Percentiles rank a stretch among this genome's conserved stretches.
Conservation (phyloP, 2,329 filamentous ascomycete genomes). For the Lizonia empirigonia region DNA sequence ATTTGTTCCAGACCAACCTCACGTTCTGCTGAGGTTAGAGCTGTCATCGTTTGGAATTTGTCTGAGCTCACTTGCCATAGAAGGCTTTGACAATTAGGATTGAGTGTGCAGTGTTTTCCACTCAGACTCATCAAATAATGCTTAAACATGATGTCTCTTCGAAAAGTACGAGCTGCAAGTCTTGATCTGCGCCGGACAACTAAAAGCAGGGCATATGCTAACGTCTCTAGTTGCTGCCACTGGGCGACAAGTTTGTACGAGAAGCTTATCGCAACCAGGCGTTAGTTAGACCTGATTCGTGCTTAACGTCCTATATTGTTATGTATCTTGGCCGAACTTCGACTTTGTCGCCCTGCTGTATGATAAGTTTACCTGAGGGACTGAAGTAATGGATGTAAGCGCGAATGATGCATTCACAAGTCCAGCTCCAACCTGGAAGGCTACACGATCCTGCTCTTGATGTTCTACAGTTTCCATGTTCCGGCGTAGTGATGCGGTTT, state of each 20-base stretch:
- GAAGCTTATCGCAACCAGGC: slow-evolving; percentile 2
- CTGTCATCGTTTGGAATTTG: neutral
- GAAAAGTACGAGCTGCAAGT: neutral
- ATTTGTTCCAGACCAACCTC: neutral
- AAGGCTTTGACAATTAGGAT: neutral
- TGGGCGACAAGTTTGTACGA: neutral
- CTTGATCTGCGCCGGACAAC: neutral
- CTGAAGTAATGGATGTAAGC: neutral
- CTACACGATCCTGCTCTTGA: neutral
- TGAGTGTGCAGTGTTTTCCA: neutral
- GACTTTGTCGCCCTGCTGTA: neutral
- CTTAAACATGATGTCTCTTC: slow-evolving; percentile 10
- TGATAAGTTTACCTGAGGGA: neutral
- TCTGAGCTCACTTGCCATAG: neutral
- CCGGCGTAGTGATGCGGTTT: neutral
- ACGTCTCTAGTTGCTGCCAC: neutral
- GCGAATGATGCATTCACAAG: neutral
- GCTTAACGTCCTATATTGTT: neutral
- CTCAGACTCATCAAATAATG: neutral
- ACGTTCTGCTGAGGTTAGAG: neutral
- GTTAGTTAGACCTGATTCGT: neutral
- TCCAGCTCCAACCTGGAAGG: neutral
- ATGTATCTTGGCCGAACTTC: neutral
- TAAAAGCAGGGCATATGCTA: slow-evolving; percentile 3
- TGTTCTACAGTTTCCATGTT: neutral